A percentile compares a stretch with the other conserved stretches of the same genome.
Evolutionary conservation across 352 stramenopile species (phyloP).

Genomic region (Pythium oligandrum): DNA sequence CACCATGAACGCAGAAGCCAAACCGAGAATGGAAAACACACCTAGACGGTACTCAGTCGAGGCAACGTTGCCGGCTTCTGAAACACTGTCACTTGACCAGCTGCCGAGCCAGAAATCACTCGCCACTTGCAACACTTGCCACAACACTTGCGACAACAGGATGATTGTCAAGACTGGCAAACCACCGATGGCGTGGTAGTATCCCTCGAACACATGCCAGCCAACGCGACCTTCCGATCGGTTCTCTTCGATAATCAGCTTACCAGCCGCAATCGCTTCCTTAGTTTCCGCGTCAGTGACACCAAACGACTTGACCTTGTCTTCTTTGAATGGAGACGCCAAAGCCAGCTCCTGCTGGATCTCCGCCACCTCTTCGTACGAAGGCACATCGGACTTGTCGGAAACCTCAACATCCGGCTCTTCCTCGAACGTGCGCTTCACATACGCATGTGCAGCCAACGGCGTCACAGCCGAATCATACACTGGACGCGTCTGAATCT

Average conservation of each 20-base stretch:
- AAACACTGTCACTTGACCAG: conserved; percentile 73
- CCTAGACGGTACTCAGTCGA: neutral
- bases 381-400: neutral
- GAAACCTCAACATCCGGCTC: neutral
- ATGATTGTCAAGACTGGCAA: conserved; percentile 29
- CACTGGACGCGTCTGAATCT: neutral
- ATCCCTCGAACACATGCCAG: conserved; percentile 23
- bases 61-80: neutral
- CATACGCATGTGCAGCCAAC: conserved; percentile 4
- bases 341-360: conserved; percentile 1
- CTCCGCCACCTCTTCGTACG: neutral
- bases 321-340: conserved; percentile 1
- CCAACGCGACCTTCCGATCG: conserved; percentile 25
- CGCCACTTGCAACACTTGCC: conserved; percentile 71
- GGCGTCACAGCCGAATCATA: conserved; percentile 2
- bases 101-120: conserved; percentile 90
- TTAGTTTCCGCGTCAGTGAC: neutral
- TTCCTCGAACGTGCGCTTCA: conserved; percentile 1
- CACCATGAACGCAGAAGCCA: conserved; percentile 1
- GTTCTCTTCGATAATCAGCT: conserved; percentile 24
- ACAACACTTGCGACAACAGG: conserved; percentile 53
- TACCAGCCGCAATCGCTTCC: conserved; percentile 2
- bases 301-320: neutral
- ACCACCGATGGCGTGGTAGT: conserved; percentile 37
- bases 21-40: neutral